phyloP scores from a whole-genome alignment of 148 eudicot species.

The Amaranthus cruentus region DNA sequence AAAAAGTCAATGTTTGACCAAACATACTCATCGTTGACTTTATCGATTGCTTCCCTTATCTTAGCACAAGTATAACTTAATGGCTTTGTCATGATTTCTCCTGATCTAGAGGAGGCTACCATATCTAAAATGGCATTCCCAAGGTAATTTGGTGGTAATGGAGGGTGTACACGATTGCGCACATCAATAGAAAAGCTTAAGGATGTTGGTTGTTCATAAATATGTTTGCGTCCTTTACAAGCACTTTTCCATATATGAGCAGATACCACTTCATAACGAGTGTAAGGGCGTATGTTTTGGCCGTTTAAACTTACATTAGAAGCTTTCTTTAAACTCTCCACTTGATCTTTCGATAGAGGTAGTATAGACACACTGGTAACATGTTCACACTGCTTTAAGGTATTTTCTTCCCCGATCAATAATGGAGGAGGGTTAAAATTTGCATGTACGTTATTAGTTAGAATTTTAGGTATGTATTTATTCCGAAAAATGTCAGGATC shows the following conservation, averaged over 20 bases:
- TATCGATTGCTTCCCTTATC: slow-evolving; percentile 31
- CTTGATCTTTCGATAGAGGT: slow-evolving; percentile 22
- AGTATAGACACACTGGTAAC: slow-evolving; percentile 20
- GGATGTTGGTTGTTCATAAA: slow-evolving; percentile 20
- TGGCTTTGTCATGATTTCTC: slow-evolving; percentile 22
- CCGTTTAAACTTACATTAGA: slow-evolving; percentile 7
- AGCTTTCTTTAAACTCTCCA: slow-evolving; percentile 22
- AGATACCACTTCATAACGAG: slow-evolving; percentile 33
- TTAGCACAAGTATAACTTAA: slow-evolving; percentile 24
- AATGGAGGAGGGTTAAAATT: slow-evolving; percentile 15
- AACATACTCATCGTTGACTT: slow-evolving; percentile 30
- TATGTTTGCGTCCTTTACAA: slow-evolving; percentile 35
- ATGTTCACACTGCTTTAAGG: slow-evolving; percentile 25
- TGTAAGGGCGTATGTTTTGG: slow-evolving; percentile 8
- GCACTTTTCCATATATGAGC: slow-evolving; percentile 39
- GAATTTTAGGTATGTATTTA: background rate
- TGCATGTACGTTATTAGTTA: background rate
- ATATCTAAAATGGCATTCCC: slow-evolving; percentile 37
- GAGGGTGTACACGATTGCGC: slow-evolving; percentile 33
- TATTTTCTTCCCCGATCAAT: slow-evolving; percentile 19
- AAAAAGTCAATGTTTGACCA: slow-evolving; percentile 31
- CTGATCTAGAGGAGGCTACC: slow-evolving; percentile 23
- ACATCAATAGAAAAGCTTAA: slow-evolving; percentile 28
- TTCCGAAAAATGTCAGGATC: slow-evolving; percentile 21
- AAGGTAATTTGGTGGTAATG: slow-evolving; percentile 29